Percentiles rank a stretch among this genome's conserved stretches.
phyloP scores from a whole-genome alignment of 179 eudicot genomes.

The Spinacia oleracea region DNA sequence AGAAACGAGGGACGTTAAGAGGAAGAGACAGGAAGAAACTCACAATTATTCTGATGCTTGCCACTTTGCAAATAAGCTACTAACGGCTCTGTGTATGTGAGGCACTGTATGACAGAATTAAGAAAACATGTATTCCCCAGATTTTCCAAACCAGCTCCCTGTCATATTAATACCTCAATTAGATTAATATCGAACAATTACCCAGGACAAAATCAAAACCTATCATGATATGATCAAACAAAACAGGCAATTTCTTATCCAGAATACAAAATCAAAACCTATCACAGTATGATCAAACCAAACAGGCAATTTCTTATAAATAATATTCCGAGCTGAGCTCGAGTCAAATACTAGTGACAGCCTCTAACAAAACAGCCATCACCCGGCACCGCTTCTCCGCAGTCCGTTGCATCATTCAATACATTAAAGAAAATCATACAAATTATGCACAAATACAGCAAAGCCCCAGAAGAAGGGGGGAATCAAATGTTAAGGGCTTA shows the following conservation, averaged over 20 bases:
- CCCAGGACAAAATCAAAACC: neutral
- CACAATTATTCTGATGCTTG: conserved; percentile 80
- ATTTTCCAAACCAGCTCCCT: conserved; percentile 96
- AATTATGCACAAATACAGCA: neutral
- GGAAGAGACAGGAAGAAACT: conserved; percentile 30
- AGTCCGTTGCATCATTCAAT: neutral
- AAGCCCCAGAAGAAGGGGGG: neutral
- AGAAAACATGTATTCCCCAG: conserved; percentile 93
- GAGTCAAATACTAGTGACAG: too few relatives aligned
- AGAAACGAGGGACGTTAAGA: too few relatives aligned
- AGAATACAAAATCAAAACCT: neutral
- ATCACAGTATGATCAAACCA: too few relatives aligned
- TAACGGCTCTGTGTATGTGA: conserved; percentile 88
- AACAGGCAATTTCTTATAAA: too few relatives aligned
- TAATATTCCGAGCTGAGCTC: too few relatives aligned
- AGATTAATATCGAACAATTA: neutral
- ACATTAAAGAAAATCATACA: neutral
- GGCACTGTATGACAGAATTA: conserved; percentile 87
- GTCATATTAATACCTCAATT: conserved; percentile 13
- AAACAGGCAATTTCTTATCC: too few relatives aligned
- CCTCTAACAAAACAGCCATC: too few relatives aligned
- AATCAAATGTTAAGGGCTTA: conserved; percentile 32
- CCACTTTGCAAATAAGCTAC: conserved; percentile 88
- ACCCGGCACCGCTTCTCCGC: too few relatives aligned
- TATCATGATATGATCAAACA: too few relatives aligned